Conservation (phyloP, 305 asterid genomes). For the Solanum chacoense region DNA sequence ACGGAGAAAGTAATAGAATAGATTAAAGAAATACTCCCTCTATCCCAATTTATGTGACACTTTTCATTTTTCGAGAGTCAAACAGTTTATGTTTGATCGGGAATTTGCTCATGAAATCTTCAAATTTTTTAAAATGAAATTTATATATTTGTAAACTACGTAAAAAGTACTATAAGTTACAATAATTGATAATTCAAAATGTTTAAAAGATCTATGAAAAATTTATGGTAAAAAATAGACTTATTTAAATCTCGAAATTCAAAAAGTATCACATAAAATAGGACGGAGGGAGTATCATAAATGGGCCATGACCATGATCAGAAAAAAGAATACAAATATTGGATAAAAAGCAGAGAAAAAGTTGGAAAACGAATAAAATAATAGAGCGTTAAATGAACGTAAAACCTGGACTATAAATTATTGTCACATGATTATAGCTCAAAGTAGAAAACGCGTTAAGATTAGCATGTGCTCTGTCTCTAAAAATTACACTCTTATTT, state of each 20-base stretch:
- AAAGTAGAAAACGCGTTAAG: neutral
- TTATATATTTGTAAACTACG: too few species aligned
- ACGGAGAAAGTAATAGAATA: neutral
- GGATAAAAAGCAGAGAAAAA: neutral
- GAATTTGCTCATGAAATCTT: too few species aligned
- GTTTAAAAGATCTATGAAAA: too few species aligned
- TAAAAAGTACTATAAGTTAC: too few species aligned
- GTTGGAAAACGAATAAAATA: neutral
- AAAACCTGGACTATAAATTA: neutral
- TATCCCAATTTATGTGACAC: too few species aligned
- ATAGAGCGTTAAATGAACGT: neutral
- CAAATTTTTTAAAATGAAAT: too few species aligned
- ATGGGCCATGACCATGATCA: neutral
- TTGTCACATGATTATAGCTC: neutral
- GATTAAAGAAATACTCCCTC: neutral
- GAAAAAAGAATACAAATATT: neutral
- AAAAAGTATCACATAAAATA: too few species aligned
- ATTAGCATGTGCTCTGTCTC: neutral
- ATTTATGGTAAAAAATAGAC: fast-evolving
- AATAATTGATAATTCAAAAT: too few species aligned
- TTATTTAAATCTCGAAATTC: fast-evolving
- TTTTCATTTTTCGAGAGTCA: too few species aligned
- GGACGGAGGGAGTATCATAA: neutral
- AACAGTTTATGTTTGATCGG: too few species aligned
- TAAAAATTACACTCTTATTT: neutral